phyloP scores from a whole-genome alignment of 129 eudicot species.

The Artemisia annua region DNA sequence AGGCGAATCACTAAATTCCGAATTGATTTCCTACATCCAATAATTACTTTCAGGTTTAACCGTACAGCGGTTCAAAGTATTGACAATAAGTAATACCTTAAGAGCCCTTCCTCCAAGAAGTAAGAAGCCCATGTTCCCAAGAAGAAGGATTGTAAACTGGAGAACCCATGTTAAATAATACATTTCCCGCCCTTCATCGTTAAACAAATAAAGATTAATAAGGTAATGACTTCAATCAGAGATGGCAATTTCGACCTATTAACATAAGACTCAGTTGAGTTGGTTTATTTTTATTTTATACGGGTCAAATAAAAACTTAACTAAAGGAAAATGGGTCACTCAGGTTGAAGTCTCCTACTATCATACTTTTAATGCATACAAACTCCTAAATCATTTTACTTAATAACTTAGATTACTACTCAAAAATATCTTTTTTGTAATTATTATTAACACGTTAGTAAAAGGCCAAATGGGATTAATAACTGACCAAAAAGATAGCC shows the following conservation, averaged over 20 bases:
- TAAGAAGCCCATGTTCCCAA: not conserved
- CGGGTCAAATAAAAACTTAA: not conserved
- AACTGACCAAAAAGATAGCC: slow-evolving; percentile 24
- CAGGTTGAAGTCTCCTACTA: not conserved
- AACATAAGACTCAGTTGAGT: not conserved
- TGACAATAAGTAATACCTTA: not conserved
- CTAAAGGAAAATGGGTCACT: not conserved
- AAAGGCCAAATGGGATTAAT: too few relatives aligned
- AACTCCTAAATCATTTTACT: not conserved
- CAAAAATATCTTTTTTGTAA: too few relatives aligned
- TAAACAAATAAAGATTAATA: not conserved
- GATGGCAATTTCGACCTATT: not conserved
- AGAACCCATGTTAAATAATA: slow-evolving; percentile 47
- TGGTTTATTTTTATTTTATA: not conserved
- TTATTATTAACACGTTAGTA: too few relatives aligned
- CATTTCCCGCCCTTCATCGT: slow-evolving; percentile 45
- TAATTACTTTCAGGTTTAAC: not conserved
- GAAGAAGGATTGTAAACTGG: slow-evolving; percentile 30
- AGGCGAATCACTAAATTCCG: slow-evolving; percentile 43
- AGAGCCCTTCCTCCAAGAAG: slow-evolving; percentile 38
- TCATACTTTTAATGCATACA: not conserved
- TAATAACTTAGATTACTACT: too few relatives aligned
- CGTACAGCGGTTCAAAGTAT: not conserved
- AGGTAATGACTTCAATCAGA: not conserved
- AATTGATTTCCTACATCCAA: slow-evolving; percentile 40